These are phyloP conservation scores for Debaryomyces coudertii DNA, from an alignment of 1,139 yeast genomes.

Conservation along the genomic window DNA sequence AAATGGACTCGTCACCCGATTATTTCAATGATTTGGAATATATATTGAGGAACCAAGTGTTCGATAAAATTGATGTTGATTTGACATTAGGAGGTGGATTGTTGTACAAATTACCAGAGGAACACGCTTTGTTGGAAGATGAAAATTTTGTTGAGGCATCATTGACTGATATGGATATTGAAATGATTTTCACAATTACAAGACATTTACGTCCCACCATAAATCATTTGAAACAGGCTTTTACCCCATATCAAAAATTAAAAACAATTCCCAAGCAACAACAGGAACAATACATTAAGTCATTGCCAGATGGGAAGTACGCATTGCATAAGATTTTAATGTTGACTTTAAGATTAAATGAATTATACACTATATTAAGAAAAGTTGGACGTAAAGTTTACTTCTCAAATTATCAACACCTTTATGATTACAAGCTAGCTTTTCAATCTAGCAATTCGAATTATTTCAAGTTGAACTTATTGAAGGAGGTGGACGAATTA, in stretches of 20 bases:
- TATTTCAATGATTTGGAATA: constrained; percentile 11
- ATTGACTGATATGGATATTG: constrained; percentile 48
- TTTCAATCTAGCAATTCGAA: constrained; percentile 28
- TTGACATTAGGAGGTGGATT: constrained; percentile 18
- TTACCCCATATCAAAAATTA: constrained; percentile 26
- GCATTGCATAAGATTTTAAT: constrained; percentile 55
- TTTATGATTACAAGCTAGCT: constrained; percentile 43
- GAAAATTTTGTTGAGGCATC: constrained; percentile 33
- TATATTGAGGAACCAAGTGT: constrained; percentile 10
- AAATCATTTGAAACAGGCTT: constrained; percentile 26
- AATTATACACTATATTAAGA: constrained; percentile 47
- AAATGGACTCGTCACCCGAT: constrained; percentile 6
- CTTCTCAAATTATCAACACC: constrained; percentile 43
- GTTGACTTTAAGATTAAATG: constrained; percentile 48
- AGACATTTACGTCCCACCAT: constrained; percentile 26
- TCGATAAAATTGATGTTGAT: constrained; percentile 18
- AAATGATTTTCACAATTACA: constrained; percentile 31
- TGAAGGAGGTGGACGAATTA: constrained; percentile 44
- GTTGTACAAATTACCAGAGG: constrained; percentile 21
- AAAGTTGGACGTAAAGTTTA: constrained; percentile 48
- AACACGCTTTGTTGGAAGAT: constrained; percentile 17
- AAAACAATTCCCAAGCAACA: constrained; percentile 20
- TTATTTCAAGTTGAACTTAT: constrained; percentile 31
- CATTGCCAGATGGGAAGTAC: constrained; percentile 32
- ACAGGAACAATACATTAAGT: constrained; percentile 15